Evolutionary conservation across 345 rosid species (phyloP), one percentile per base, ranked within the genome.

Genomic region (Hibiscus tridactylites): DNA sequence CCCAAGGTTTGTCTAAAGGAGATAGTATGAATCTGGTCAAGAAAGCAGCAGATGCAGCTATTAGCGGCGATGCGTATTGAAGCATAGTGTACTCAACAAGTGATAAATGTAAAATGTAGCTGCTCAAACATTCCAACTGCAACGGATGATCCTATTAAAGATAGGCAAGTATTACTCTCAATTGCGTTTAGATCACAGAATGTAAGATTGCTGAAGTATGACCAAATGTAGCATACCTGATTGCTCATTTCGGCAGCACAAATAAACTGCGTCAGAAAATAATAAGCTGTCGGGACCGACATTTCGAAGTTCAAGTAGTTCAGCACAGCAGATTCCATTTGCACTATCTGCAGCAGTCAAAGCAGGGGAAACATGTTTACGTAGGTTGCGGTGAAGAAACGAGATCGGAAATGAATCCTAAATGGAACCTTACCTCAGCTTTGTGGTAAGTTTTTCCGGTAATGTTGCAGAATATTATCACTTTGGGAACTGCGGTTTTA

Each of bases 1-100:
- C 83, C 83, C 83, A 80, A 21, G 83, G 78, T 74, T 70, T 80
- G 61, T 71, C 70, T 5, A 56, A 71, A 15, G 83, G 80, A 62
- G 7, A 47, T 58, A 80, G 73, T 12, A 80, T 74, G 61, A 70
- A 80, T 66, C 67, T 76, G 73, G 83, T 78, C 75, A 80, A 74
- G 71, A 80, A 80, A 71, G 59, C 49, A 8, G 83, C 75, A 28
- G 83, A 76, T 33, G 83, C 78, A 49, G 83, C 83, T 44, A 77
- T 61, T 9, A 74, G 39, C 17, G 76, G 76, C n/a, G 80, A 80
- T 15, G 80, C 70, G 56, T 70, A 77, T 17, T 58, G 37, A 7
- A 80, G 80, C 83, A 76, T 66, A 2, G 46, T 71, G 61, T 80
- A 74, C 28, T 76, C 83, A 10, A 76, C 57, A 9, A 80, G 77